These are phyloP conservation scores for Murraya paniculata DNA, from an alignment of 345 rosid species.

Conservation along the genomic window DNA sequence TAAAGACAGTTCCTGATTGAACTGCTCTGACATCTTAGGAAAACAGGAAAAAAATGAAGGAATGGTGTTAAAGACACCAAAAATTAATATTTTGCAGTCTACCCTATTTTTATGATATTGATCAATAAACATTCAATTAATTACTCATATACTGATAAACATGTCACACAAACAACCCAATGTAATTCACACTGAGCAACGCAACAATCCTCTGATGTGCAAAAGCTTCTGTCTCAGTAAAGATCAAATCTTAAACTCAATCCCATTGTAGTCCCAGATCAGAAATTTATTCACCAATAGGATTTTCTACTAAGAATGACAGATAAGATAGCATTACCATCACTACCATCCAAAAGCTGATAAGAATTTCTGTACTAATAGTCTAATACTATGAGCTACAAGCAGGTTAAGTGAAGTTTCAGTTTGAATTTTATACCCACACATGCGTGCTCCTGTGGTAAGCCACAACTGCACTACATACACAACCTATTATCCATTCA, in stretches of 20 bases:
- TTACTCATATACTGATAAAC: neutral
- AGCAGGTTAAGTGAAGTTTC: neutral
- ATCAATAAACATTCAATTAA: neutral
- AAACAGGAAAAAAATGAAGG: constrained; percentile 6
- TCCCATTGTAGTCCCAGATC: neutral
- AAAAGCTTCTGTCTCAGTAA: neutral
- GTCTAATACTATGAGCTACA: neutral
- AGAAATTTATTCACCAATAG: neutral
- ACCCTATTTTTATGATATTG: neutral
- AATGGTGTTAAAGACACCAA: neutral
- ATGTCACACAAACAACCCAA: neutral
- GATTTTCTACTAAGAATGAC: neutral
- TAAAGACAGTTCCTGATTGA: constrained; percentile 82
- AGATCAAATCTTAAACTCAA: neutral
- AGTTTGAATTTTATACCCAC: neutral
- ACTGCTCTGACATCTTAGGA: constrained; percentile 91
- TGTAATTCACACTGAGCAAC: neutral
- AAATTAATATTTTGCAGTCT: neutral
- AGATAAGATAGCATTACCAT: neutral
- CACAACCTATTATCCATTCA: too few relatives aligned
- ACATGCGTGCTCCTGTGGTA: neutral
- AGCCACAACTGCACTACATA: neutral
- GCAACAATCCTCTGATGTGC: neutral
- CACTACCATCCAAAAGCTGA: neutral
- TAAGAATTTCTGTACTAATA: neutral